These are phyloP conservation scores for Candida piceae DNA, from an alignment of 805 yeast genomes.

Conservation along the genomic window DNA sequence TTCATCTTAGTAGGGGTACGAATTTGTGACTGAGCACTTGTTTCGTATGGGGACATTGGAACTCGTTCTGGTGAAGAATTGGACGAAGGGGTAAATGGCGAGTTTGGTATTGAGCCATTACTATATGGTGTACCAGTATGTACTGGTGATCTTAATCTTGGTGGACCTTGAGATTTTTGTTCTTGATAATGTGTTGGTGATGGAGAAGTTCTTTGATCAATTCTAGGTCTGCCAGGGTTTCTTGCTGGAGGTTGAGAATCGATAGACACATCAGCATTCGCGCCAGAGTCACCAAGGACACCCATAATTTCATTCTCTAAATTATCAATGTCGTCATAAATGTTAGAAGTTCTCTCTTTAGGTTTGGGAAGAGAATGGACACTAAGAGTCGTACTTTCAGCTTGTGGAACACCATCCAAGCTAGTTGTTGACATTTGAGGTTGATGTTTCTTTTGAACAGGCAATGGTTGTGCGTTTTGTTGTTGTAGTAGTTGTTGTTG, in stretches of 20 bases:
- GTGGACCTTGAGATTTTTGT: no score
- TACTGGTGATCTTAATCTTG: no score
- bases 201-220: no score
- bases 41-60: background rate
- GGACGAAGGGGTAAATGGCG: background rate
- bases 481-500: no score
- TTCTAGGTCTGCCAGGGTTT: no score
- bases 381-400: conserved; percentile 1
- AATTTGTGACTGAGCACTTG: conserved; percentile 11
- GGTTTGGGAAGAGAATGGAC: background rate
- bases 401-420: background rate
- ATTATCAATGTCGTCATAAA: conserved; percentile 24
- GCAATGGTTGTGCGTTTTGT: no score
- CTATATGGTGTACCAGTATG: no score
- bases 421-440: background rate
- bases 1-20: background rate
- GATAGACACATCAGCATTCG: background rate
- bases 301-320: conserved; percentile 24
- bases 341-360: conserved; percentile 19
- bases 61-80: background rate
- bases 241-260: no score
- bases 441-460: no score
- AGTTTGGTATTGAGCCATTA: background rate
- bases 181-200: no score
- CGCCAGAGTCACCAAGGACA: conserved; percentile 11